Evolutionary conservation across 2,329 filamentous ascomycete genomes (phyloP), one percentile per base, ranked within the genome.

Genomic region (Elsinoe perseae): DNA sequence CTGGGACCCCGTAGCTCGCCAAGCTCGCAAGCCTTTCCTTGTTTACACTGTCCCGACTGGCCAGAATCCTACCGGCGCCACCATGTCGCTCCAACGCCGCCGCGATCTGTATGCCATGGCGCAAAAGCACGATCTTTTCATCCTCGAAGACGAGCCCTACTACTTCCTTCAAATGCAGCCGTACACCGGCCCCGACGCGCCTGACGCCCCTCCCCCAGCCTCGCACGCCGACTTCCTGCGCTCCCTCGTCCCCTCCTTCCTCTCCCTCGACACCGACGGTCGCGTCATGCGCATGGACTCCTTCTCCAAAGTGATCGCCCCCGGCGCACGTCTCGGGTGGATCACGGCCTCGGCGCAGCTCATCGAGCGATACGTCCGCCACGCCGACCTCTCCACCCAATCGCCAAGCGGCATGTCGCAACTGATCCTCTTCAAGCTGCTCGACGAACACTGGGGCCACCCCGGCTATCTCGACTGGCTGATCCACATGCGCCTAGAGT

Each of bases 381-480:
- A 95, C 71, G 84, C 85, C 61, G 93, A 98, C 71, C 82, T 86
- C 20, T 86, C 84, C 36, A 89, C 84, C 44, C 93, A 98, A 68
- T 89, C 88, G 16, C 90, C 93, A 0, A 85, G 82, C 57, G 93
- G 93, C 42, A 81, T 95, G 65, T 84, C 87, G 0, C 92, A 97
- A 73, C 76, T 93, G 20, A 77, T 92, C 7, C 74, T 97, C 56
- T 91, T 87, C 75, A 95, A 95, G 73, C 77, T 98, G 20, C 77
- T 98, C 1, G 93, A 98, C 62, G 89, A 95, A 71, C 83, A 85
- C 50, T 98, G 93, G 93, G 93, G 92, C 21, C 93, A 98, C 66
- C 79, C 82, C 40, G 91, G 91, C 1, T 98, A 95, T 67, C 72
- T 98, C 21, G 79, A 85, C 65, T 98, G 93, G 93, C 74, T 98